Base-by-base conservation (phyloP, 192 early-diverging fungal species). In the Thamnidium elegans region DNA sequence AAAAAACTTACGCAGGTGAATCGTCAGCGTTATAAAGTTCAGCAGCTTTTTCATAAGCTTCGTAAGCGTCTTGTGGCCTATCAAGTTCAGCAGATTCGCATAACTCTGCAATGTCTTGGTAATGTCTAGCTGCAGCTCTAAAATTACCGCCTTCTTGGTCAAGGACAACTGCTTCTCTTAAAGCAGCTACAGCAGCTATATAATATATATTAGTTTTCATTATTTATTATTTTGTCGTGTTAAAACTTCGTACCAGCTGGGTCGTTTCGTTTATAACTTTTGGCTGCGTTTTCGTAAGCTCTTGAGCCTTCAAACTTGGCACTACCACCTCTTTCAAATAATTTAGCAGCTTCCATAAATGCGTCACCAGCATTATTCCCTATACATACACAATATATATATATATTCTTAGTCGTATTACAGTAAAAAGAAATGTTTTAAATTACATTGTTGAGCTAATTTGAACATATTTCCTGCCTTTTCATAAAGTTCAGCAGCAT, bases 21-120 rank as follows among this genome's bases (percentile, higher is more conserved):
- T 96, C 95, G 60, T 98, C 96, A 50, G 84, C 89, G n/a, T 78
- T 69, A 71, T 93, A 99, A 89, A 94, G 92, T 32, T 99, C 94
- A 1, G 91, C 94, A 1, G 97, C 97, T 60, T 80, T 74, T 55
- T 94, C 84, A 79, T 97, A 99, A 3, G 95, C 90, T 23, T 88
- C 73, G 82, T 92, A 87, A 19, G 96, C 90, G 17, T 84, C 83
- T 53, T 96, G 92, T 23, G 79, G 82, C 67, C 96, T 94, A 73
- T 94, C 94, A 43, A 96, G 92, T 17, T 76, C 74, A 9, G 65
- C 61, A 19, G 47, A 56, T 60, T 73, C 71, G 31, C 56, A 68
- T 51, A 73, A 60, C 70, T 88, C 84, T 19, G 94, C 97, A 78
- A 98, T 88, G 50, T 94, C 92, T 72, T 97, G 93, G 73, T 94